These are phyloP conservation scores for Cymbopogon flexuosus DNA, from an alignment of 202 grass and related monocot genomes.

Conservation along the genomic window DNA sequence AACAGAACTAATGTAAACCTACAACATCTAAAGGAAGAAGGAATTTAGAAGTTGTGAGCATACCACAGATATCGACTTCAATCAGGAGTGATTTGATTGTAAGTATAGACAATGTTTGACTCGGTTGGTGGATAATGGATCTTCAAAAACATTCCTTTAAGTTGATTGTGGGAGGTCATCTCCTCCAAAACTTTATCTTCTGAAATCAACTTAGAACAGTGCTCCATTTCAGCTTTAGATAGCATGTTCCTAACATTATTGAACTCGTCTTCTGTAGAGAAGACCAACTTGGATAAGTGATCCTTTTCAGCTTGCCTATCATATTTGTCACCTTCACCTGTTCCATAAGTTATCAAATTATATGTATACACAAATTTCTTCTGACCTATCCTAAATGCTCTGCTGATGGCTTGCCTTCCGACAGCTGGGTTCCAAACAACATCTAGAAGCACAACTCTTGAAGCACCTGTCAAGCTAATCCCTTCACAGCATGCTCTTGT, in stretches of 20 bases:
- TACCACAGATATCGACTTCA: slow-evolving; percentile 37
- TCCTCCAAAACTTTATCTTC: slow-evolving; percentile 82
- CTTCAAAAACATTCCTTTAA: slow-evolving; percentile 75
- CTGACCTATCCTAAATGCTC: slow-evolving; percentile 83
- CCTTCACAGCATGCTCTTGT: slow-evolving; percentile 95
- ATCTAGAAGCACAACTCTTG: slow-evolving; percentile 94
- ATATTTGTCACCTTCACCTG: slow-evolving; percentile 87
- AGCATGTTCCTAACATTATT: slow-evolving; percentile 75
- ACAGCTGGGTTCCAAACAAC: slow-evolving; percentile 93
- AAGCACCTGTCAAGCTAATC: slow-evolving; percentile 88
- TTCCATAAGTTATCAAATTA: slow-evolving; percentile 84
- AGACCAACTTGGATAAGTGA: slow-evolving; percentile 81
- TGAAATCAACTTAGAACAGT: slow-evolving; percentile 57
- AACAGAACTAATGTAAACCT: slow-evolving; percentile 16
- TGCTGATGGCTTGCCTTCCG: slow-evolving; percentile 76
- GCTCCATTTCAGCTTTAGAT: slow-evolving; percentile 63
- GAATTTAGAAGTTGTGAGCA: slow-evolving; percentile 15
- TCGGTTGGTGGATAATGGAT: slow-evolving; percentile 83
- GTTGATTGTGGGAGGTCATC: slow-evolving; percentile 64
- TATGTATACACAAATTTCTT: slow-evolving; percentile 88
- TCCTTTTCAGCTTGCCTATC: slow-evolving; percentile 81
- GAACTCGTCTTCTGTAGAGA: slow-evolving; percentile 75
- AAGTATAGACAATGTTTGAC: slow-evolving; percentile 69
- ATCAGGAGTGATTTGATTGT: slow-evolving; percentile 61
- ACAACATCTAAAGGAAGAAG: neutral